Percentiles rank a stretch among this genome's conserved stretches.
Conservation (phyloP, 1,139 yeast genomes). For the Debaryomyces coudertii region DNA sequence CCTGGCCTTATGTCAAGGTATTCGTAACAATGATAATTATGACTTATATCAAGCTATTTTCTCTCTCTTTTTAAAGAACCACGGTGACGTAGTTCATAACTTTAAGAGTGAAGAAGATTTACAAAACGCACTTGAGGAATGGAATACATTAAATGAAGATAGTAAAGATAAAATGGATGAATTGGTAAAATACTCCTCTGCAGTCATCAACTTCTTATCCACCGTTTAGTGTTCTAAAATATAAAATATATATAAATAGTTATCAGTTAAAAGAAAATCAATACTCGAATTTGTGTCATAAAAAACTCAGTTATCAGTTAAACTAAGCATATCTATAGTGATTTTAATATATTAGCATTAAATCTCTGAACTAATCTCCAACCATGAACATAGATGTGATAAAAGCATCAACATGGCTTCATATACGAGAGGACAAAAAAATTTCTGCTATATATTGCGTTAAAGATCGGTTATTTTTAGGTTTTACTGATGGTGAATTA, state of each 20-base stretch:
- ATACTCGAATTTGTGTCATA: conserved; percentile 9
- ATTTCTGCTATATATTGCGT: conserved; percentile 29
- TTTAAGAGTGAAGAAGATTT: conserved; percentile 42
- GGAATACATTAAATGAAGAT: conserved; percentile 49
- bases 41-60: conserved; percentile 81
- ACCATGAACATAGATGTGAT: conserved; percentile 36
- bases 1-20: conserved; percentile 63
- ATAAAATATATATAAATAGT: conserved; percentile 13
- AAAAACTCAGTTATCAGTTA: neutral
- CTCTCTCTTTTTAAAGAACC: conserved; percentile 71
- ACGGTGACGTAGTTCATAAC: conserved; percentile 77
- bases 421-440: conserved; percentile 24
- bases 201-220: conserved; percentile 69
- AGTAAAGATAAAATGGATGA: conserved; percentile 62
- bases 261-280: neutral
- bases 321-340: neutral
- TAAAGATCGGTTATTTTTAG: conserved; percentile 33
- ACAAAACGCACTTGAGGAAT: conserved; percentile 47
- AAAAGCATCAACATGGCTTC: conserved; percentile 34
- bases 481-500: conserved; percentile 42
- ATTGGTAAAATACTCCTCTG: conserved; percentile 78
- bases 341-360: neutral
- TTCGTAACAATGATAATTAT: conserved; percentile 59
- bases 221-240: conserved; percentile 27
- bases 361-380: neutral